Evolutionary conservation across 2,329 filamentous ascomycete genomes (phyloP).

Genomic region (Davidsoniella neocaledoniae): DNA sequence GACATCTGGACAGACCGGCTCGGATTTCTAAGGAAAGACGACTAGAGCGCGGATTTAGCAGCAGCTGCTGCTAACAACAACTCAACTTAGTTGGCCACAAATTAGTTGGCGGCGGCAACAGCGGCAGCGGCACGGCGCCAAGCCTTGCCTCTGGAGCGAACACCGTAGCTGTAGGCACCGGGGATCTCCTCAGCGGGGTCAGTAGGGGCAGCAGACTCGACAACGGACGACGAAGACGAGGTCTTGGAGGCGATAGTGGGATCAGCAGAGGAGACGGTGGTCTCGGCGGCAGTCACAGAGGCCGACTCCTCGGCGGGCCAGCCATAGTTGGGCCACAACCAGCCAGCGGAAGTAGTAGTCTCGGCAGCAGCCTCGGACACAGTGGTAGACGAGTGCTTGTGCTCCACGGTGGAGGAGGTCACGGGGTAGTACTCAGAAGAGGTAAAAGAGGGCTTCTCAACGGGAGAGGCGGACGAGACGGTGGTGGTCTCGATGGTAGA

Average conservation of each 20-base stretch:
- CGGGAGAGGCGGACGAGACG: background rate
- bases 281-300: background rate
- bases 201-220: background rate
- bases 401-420: background rate
- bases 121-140: slow-evolving; percentile 7
- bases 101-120: background rate
- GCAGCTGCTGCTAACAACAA: background rate
- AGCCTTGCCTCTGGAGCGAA: slow-evolving; percentile 3
- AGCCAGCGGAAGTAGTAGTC: background rate
- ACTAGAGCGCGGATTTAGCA: background rate
- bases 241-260: background rate
- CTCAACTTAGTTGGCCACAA: background rate
- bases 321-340: background rate
- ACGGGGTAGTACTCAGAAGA: slow-evolving; percentile 1
- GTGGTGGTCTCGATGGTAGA: slow-evolving; percentile 1
- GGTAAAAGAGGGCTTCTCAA: background rate
- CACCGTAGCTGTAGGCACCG: slow-evolving; percentile 9
- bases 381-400: background rate
- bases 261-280: slow-evolving; percentile 8
- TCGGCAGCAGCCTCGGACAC: background rate
- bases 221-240: background rate
- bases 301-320: background rate
- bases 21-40: background rate
- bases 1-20: background rate
- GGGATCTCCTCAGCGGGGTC: slow-evolving; percentile 5